Conservation (phyloP, 225 moss, liverwort and hornwort genomes). For the Antitrichia curtipendula region DNA sequence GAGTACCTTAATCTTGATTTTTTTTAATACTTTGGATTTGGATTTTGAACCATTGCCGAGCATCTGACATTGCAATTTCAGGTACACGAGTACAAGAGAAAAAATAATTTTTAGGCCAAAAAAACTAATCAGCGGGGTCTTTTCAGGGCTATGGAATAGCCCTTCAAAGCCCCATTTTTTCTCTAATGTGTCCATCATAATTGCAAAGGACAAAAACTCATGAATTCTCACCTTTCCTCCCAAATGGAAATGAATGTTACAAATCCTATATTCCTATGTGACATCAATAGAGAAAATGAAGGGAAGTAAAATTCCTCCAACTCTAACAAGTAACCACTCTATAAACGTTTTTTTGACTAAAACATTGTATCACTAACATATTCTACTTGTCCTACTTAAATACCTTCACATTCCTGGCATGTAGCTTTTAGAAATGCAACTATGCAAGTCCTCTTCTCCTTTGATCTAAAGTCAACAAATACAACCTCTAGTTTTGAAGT, state of each 20-base stretch:
- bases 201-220: not conserved
- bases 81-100: too few species aligned
- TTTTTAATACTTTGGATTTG: too few species aligned
- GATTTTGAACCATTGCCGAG: too few species aligned
- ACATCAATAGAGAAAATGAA: not conserved
- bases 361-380: not conserved
- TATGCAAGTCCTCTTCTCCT: too few species aligned
- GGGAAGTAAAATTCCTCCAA: not conserved
- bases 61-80: too few species aligned
- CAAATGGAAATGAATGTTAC: not conserved
- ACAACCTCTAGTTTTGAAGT: fast-evolving
- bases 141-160: too few species aligned
- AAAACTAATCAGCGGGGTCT: too few species aligned
- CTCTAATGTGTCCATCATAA: not conserved
- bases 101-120: too few species aligned
- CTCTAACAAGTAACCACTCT: not conserved
- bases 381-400: not conserved
- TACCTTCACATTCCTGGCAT: not conserved
- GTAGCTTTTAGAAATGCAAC: not conserved
- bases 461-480: not conserved
- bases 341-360: not conserved
- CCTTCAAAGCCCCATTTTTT: too few species aligned
- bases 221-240: not conserved
- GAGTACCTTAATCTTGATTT: too few species aligned
- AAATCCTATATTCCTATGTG: not conserved